Conservation (phyloP, 2,329 filamentous ascomycete species). For the Cladophialophora exuberans region DNA sequence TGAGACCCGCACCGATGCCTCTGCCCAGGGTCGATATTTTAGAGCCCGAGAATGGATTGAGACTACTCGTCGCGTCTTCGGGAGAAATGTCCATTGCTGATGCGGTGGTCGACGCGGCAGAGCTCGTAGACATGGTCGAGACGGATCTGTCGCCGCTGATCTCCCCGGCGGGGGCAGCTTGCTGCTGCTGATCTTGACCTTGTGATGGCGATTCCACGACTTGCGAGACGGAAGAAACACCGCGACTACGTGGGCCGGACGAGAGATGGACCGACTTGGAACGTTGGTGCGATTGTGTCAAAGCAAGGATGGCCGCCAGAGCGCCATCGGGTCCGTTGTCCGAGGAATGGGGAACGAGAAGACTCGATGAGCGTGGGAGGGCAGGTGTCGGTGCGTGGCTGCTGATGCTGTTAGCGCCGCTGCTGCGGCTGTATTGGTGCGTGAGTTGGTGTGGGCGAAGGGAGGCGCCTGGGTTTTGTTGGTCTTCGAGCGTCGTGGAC, state of each 20-base stretch:
- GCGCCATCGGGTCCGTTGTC: constrained; percentile 18
- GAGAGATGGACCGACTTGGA: constrained; percentile 22
- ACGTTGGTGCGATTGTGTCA: constrained; percentile 27
- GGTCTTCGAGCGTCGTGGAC: neutral
- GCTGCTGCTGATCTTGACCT: neutral
- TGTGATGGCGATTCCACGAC: neutral
- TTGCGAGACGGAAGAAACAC: neutral
- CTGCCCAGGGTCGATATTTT: constrained; percentile 43
- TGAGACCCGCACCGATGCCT: constrained; percentile 47
- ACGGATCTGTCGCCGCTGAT: too few relatives aligned
- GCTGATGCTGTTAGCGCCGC: constrained; percentile 2
- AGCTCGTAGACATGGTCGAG: neutral
- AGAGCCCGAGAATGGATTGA: constrained; percentile 29
- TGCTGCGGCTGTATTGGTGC: constrained; percentile 11
- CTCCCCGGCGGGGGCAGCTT: neutral
- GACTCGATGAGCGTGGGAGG: constrained; percentile 18
- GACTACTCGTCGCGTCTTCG: constrained; percentile 20
- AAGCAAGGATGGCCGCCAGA: constrained; percentile 28
- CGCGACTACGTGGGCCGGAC: constrained; percentile 3
- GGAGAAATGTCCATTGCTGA: neutral
- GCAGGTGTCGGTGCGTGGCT: too few relatives aligned
- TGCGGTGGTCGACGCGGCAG: neutral
- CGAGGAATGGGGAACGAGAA: constrained; percentile 6
- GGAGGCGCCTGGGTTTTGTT: constrained; percentile 1
- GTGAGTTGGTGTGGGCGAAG: constrained; percentile 2